These are phyloP conservation scores for Kalmanozyma brasiliensis DNA, from an alignment of 1,284 basidiomycete species.

Conservation along the genomic window DNA sequence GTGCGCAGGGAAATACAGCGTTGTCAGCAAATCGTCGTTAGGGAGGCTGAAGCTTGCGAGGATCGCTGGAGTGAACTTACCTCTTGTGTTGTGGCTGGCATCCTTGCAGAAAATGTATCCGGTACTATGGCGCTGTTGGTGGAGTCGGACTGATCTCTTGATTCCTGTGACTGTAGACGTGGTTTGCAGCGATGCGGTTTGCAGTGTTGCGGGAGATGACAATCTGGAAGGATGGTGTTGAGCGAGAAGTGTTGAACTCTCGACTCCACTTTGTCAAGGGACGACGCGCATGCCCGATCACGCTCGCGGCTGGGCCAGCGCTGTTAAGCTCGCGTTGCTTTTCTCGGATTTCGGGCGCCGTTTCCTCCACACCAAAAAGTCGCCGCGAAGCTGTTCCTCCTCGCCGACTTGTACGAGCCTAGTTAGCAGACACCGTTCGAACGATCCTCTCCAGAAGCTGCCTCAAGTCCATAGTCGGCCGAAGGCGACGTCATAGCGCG, in stretches of 20 bases:
- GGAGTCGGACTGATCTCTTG: no score
- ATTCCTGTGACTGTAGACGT: no score
- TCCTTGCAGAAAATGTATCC: conserved; percentile 30
- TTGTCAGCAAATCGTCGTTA: conserved; percentile 4
- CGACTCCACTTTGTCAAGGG: conserved; percentile 27
- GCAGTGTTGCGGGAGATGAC: neutral
- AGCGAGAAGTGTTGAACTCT: conserved; percentile 20
- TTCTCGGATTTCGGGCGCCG: conserved; percentile 22
- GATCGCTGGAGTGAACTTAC: conserved; percentile 20
- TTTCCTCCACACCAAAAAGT: conserved; percentile 25
- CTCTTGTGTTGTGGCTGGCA: conserved; percentile 59
- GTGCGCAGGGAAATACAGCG: neutral
- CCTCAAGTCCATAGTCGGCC: no score
- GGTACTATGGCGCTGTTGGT: no score
- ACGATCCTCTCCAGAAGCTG: no score
- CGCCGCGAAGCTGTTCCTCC: neutral
- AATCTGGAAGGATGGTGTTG: conserved; percentile 3
- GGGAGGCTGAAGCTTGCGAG: no score
- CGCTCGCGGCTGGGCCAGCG: conserved; percentile 8
- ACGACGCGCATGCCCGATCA: conserved; percentile 55
- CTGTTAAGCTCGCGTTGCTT: neutral
- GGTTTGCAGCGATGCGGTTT: neutral
- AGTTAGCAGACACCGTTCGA: no score
- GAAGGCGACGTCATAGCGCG: no score
- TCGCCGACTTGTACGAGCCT: no score